Base-by-base conservation (phyloP, 169 alveolate genomes). In the Babesia caballi region DNA sequence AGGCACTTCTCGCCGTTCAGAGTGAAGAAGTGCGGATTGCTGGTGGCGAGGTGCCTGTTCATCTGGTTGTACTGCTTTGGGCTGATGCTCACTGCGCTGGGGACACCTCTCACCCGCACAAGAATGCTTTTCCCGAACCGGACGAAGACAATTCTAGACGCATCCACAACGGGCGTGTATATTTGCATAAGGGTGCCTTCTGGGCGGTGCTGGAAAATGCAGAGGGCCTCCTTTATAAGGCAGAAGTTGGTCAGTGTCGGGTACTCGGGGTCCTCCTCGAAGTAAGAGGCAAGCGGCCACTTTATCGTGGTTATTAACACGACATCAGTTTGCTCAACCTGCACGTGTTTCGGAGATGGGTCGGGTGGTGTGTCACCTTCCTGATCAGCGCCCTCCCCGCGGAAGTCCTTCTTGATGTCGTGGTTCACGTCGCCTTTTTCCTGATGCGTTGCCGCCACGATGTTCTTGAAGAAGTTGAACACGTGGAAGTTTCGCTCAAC, bases 1-100 rank as follows among this genome's bases (percentile, higher is more conserved):
- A 76, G 44, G 38, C 85, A 76, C 67, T 27, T 21, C 35, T 49
- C 66, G 8, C 63, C 67, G 12, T 58, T 35, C n/a, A 51, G 47
- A 23, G 28, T 67, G 53, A 54, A 67, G 47, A 67, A 11, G 23
- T 67, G 56, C 38, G 11, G 27, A 23, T 33, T 28, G 54, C 32
- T 42, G 2, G 78, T 67, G 7, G 19, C 56, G 19, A 51, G 61
- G 56, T 71, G 38, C 21, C 82, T 11, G 33, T 17, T 14, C 44
- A 59, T 58, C 47, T 76, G 85, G 72, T 76, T 76, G 40, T 76
- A 76, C 72, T 76, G 85, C 57, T 76, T 76, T 23, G 61, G 68
- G 42, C 71, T 58, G n/a, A 76, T 41, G 4, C 17, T 27, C 40
- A 76, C 53, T 0, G 66, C 19, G 15, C 74, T 53, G 15, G 75